These are phyloP conservation scores for Pholiota microspora DNA, from an alignment of 768 basidiomycete genomes.

Conservation along the genomic window DNA sequence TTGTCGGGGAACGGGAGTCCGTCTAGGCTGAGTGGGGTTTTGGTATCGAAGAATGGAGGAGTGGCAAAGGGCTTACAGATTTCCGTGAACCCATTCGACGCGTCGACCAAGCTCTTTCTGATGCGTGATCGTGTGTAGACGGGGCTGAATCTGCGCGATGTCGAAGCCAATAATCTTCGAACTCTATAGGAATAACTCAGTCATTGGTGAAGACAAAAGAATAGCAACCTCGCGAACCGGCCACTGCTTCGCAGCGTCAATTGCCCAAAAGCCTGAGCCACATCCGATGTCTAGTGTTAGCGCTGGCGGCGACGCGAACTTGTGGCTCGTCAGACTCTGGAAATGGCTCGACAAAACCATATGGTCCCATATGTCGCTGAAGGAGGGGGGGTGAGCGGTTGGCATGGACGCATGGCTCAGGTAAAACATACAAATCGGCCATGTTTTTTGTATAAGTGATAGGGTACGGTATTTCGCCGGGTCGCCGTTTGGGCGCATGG, in stretches of 20 bases:
- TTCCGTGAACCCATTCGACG: conserved; percentile 65
- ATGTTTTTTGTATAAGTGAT: conserved; percentile 46
- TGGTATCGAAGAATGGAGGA: not conserved
- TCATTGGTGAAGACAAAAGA: conserved; percentile 1
- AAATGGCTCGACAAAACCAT: conserved; percentile 56
- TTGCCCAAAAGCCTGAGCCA: conserved; percentile 68
- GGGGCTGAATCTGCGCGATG: conserved; percentile 52
- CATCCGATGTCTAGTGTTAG: conserved; percentile 69
- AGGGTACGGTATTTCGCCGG: conserved; percentile 56
- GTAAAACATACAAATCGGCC: conserved; percentile 49
- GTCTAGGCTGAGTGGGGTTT: conserved; percentile 46
- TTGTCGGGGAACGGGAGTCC: conserved; percentile 56
- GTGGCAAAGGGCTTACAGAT: conserved; percentile 46
- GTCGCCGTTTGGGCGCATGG: conserved; percentile 36
- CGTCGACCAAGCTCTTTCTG: conserved; percentile 43
- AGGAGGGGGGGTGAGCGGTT: conserved; percentile 5
- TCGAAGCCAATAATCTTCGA: conserved; percentile 63
- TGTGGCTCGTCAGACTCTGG: conserved; percentile 50
- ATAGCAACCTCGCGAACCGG: conserved; percentile 36
- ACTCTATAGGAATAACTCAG: conserved; percentile 32
- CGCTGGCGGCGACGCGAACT: conserved; percentile 48
- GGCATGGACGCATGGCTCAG: not conserved
- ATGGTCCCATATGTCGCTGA: conserved; percentile 71
- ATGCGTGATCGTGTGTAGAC: conserved; percentile 32
- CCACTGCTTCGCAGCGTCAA: conserved; percentile 70